Base-by-base conservation (phyloP, 352 stramenopile genomes). In the Phytophthora podocarpi region DNA sequence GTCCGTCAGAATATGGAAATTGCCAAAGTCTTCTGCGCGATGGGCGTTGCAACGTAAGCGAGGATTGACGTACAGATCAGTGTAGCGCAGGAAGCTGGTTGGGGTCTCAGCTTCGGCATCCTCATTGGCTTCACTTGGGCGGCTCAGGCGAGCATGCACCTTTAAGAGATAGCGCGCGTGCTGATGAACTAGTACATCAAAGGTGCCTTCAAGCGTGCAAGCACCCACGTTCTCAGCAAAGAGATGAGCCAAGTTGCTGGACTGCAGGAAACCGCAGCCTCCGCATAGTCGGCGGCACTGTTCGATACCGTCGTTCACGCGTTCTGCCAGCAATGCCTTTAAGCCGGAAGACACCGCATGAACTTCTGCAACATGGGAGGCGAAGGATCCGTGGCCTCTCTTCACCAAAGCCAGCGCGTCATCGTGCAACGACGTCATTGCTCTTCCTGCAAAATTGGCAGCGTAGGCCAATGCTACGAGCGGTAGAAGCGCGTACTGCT, bases 171-270 rank as follows among this genome's bases (percentile, higher is more conserved):
- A 82, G 0, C 69, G 68, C 16, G 70, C 64, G 46, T 85, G 75
- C 32, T 87, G 78, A 56, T 84, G 65, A 24, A 83, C 76, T 7
- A 87, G 54, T 49, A 87, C 76, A 41, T 87, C 76, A 45, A 84
- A 78, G 23, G 75, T 87, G 28, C 75, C 78, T 72, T 85, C 78
- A 39, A 72, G 84, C 3, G 78, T 87, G 35, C 46, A 61, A 5
- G 72, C 59, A 10, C 75, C 73, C 2, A 87, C 70, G 16, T 71
- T 66, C 53, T 85, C 76, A 36, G 49, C 63, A 23, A 76, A 76
- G n/a, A 75, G 41, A 21, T 70, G 61, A 15, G 39, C 30, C 8
- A 70, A 27, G 13, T 70, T 70, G 32, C 53, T 70, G n/a, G 61
- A 65, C 32, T 70, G 59, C 0, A 66, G 27, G 20, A 67, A 67